Percentiles rank a stretch among this genome's conserved stretches.
phyloP scores from a whole-genome alignment of 495 filamentous ascomycete species.

The Saxophila tyrrhenica region DNA sequence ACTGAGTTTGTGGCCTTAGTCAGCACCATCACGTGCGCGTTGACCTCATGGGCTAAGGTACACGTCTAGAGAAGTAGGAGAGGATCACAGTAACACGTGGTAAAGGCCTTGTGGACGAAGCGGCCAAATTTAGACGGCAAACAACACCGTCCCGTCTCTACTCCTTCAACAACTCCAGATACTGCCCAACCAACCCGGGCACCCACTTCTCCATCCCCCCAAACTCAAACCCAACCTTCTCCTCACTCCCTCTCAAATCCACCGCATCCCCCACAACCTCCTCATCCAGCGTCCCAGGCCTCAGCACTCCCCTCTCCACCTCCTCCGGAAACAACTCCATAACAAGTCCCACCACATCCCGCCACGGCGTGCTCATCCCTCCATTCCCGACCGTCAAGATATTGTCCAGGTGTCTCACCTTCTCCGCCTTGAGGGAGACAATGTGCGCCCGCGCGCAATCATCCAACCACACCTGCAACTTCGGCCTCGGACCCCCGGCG shows the following conservation, averaged over 20 bases:
- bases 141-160: neutral
- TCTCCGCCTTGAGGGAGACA: neutral
- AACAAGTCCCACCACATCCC: neutral
- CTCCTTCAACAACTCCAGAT: neutral
- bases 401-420: neutral
- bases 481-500: neutral
- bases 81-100: too few relatives aligned
- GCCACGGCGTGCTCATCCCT: neutral
- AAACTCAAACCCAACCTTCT: neutral
- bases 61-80: too few relatives aligned
- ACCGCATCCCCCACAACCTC: neutral
- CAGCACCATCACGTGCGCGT: too few relatives aligned
- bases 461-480: neutral
- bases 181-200: neutral
- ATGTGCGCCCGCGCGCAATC: neutral
- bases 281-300: neutral
- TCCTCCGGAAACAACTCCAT: neutral
- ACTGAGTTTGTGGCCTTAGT: too few relatives aligned
- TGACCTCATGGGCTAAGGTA: too few relatives aligned
- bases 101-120: too few relatives aligned
- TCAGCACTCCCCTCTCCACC: neutral
- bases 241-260: neutral
- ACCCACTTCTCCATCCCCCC: neutral
- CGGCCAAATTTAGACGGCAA: too few relatives aligned
- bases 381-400: neutral